A percentile compares a stretch with the other conserved stretches of the same genome.
These are phyloP conservation scores for Monilinia vaccinii-corymbosi DNA, from an alignment of 2,329 filamentous ascomycete genomes.

Conservation along the genomic window DNA sequence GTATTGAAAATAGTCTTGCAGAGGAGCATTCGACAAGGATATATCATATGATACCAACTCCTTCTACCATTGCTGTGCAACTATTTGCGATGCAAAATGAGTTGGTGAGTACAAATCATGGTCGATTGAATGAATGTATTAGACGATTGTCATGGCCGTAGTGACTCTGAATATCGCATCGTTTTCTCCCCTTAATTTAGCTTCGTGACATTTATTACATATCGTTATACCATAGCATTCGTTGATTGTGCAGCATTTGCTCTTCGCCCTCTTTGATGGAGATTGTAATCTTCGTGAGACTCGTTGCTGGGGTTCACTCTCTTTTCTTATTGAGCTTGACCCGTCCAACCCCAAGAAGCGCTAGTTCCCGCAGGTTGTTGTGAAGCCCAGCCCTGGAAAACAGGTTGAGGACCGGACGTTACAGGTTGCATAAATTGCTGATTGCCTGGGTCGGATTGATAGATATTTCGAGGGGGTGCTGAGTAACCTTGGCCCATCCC, in stretches of 20 bases:
- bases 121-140: background rate
- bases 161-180: background rate
- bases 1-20: background rate
- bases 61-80: background rate
- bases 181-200: too few relatives aligned
- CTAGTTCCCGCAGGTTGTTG: conserved; percentile 25
- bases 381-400: conserved; percentile 27
- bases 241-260: conserved; percentile 14
- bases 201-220: background rate
- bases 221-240: conserved; percentile 18
- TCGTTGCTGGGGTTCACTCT: background rate
- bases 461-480: conserved; percentile 45
- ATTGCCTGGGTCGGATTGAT: conserved; percentile 52
- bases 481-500: conserved; percentile 50
- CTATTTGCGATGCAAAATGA: background rate
- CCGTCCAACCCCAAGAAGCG: conserved; percentile 27
- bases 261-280: background rate
- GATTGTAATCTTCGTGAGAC: background rate
- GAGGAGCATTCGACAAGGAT: background rate
- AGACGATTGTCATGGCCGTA: background rate
- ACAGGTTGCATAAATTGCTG: conserved; percentile 60
- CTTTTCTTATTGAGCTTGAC: conserved; percentile 20
- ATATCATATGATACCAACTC: background rate
- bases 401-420: conserved; percentile 31
- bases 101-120: background rate